Evolutionary conservation across 1,284 basidiomycete genomes (phyloP), one percentile per base, ranked within the genome.

Genomic region (Cutaneotrichosporon sp.): DNA sequence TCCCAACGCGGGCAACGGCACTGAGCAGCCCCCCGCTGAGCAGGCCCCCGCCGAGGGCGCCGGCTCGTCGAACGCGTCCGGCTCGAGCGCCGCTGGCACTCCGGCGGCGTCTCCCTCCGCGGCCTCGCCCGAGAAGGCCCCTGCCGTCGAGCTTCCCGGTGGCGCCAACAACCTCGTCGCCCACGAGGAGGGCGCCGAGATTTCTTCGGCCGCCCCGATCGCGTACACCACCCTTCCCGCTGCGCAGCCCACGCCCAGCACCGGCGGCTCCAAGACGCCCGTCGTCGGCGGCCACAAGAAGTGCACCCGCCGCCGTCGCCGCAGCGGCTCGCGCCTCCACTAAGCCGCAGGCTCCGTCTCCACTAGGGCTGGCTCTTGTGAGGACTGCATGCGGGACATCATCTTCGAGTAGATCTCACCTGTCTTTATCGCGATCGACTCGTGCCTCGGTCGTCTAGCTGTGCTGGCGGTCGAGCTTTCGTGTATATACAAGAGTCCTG

Each of bases 251-350:
- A 8, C 49, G 25, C 9, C 6, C 49, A 20, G 25, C 27, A 3
- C 50, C 10, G n/a, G 18, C 18, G n/a, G 18, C 18, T 42, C 38
- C 38, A 42, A 42, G 38, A 18, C 18, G 18, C 18, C 38, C 4
- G n/a, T n/a, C n/a, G n/a, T n/a, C n/a, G 38, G 38, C 18, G 38
- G 38, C 38, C 8, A 42, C 36, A 54, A 54, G 38, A 54, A 54
- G 53, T 54, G 53, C 38, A 43, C 10, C n/a, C 4, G 29, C 24
- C 38, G 53, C 38, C 53, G 53, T n/a, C 53, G 38, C 25, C 27
- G 34, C 22, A 34, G 52, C 36, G 20, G 20, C 18, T 16, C 22
- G 22, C 52, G 53, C 27, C 36, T 43, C 42, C 31, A 25, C 36
- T 54, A 54, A 54, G 25, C 53, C 31, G 18, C 16, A 13, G 20